Evolutionary conservation across 495 filamentous ascomycete genomes (phyloP), one percentile per base, ranked within the genome.

Genomic region (Penicillium parvum): DNA sequence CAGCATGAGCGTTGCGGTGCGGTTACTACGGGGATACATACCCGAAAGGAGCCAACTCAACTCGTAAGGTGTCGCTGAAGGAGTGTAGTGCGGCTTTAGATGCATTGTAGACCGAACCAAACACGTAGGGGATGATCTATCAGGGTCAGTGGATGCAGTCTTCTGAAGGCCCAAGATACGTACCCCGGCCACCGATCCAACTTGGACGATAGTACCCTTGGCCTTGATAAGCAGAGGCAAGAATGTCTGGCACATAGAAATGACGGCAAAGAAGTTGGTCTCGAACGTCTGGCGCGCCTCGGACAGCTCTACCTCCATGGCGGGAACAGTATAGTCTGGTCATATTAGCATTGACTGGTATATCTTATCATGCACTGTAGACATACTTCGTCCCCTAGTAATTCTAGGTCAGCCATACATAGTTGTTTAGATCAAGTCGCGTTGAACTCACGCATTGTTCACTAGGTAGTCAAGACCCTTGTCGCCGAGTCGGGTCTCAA

Each of bases 81-180:
- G 72, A 67, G 44, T 82, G 78, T 36, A 84, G 48, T 5, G 83
- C 83, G 1, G 79, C 79, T 62, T 85, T 85, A 25, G 73, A 75
- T 11, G 79, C 77, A 53, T 77, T 79, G 60, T 86, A 85, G 15
- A 76, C 66, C 1, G 73, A 76, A 8, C 73, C 72, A 43, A 76
- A 78, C 15, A 74, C 72, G 39, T 74, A 76, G 7, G 75, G 74
- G 15, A 83, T 75, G 17, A 71, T 56, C 68, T 72, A 21, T 33
- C 14, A 9, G 12, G 14, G 23, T 39, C 14, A 47, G 19, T n/a
- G 32, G 11, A 38, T 33, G 16, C 7, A 30, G 2, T 16, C 12
- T 30, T 15, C 8, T 8, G 10, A 44, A 22, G 23, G 15, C 17
- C 11, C 6, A 34, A 16, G 16, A 10, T 22, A 59, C 63, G 39